Evolutionary conservation across 164 flowering plant species (phyloP), one percentile per base, ranked within the genome.

Genomic region (Tetrastigma voinierianum): DNA sequence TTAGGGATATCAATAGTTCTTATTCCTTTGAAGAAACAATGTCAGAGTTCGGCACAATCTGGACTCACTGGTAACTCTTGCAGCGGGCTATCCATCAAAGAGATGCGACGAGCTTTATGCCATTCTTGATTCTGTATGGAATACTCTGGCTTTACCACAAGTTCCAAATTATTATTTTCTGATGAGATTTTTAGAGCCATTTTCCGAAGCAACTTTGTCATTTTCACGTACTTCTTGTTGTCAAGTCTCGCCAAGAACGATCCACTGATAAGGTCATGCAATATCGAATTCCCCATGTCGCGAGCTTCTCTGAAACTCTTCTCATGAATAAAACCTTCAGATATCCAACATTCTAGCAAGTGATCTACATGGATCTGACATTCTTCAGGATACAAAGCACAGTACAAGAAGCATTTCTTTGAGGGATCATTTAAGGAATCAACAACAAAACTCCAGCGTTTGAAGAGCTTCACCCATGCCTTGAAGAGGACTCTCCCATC

Each of bases 311-410:
- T 25, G 2, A 57, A 48, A 4, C 46, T 43, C 2, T 0, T 46
- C 18, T 20, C 25, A 47, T 21, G 3, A 46, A 71, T 55, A 17
- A 70, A 24, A 7, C 68, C 61, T 20, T 78, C 81, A 7, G 66
- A 66, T 18, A 16, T 63, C 76, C 81, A 73, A 25, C 68, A 73
- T 44, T 59, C 72, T 10, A 77, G 12, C 63, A 73, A 52, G 45
- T 66, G 23, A 24, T 52, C 66, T 11, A 4, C 48, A 2, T 52
- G 13, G 9, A 73, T 57, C 2, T 67, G 51, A 45, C 47, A 2
- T 16, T 70, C 80, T 49, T 70, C 75, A 1, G 77, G 80, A 65
- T 53, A 74, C 40, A 74, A 25, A 13, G 74, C 74, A 10, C 74
- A 52, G 45, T 73, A 73, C 2, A 73, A 45, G 40, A 77, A 67